Evolutionary conservation across 2,329 filamentous ascomycete species (phyloP).

Genomic region (Mycosphaerella sp.): DNA sequence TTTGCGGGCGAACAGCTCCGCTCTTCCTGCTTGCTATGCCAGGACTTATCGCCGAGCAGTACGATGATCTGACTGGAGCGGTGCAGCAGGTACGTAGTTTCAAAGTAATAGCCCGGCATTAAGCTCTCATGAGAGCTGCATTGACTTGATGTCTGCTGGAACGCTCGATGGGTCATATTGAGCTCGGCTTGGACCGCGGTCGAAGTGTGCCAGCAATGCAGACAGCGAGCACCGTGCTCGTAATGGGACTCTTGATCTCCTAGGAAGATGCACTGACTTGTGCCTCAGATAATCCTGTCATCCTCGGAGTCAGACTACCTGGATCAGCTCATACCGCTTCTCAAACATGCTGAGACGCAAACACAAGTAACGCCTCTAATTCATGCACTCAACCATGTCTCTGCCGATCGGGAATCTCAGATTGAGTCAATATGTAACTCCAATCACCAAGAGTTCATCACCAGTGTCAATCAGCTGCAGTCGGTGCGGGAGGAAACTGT

Average conservation of each 20-base stretch:
- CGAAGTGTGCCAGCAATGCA: background rate
- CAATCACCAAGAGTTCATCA: conserved; percentile 94
- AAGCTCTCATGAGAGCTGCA: no score
- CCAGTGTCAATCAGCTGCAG: conserved; percentile 89
- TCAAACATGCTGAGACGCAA: conserved; percentile 78
- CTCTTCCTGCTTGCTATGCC: conserved; percentile 26
- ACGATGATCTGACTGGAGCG: conserved; percentile 44
- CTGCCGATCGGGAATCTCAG: conserved; percentile 77
- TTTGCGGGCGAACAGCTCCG: background rate
- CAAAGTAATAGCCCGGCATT: no score
- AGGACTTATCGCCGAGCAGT: conserved; percentile 36
- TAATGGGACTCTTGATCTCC: background rate
- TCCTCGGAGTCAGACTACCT: conserved; percentile 90
- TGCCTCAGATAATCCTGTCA: conserved; percentile 77
- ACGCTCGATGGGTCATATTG: no score
- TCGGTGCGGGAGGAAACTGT: conserved; percentile 87
- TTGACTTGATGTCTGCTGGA: no score
- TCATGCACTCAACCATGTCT: conserved; percentile 72
- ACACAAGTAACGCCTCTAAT: conserved; percentile 61
- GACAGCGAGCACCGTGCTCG: background rate
- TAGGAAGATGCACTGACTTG: conserved; percentile 12
- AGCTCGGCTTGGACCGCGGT: background rate
- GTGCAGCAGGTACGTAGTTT: conserved; percentile 43
- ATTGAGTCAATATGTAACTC: conserved; percentile 93
- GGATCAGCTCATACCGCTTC: conserved; percentile 87